These are phyloP conservation scores for Myrica gale DNA, from an alignment of 306 rosid genomes.

Conservation along the genomic window DNA sequence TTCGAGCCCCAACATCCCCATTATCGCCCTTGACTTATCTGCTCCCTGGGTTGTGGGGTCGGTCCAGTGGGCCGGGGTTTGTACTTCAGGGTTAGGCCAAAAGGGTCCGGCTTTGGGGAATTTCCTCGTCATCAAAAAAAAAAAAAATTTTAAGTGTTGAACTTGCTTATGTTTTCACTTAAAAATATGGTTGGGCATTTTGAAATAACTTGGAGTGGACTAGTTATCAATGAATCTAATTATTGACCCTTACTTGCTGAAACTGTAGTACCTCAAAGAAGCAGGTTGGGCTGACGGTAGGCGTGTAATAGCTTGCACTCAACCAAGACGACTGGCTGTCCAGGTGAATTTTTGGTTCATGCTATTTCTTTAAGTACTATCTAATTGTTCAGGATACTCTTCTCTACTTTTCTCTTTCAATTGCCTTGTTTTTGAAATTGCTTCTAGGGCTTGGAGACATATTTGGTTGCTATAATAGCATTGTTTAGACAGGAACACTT, in stretches of 20 bases:
- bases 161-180: not conserved
- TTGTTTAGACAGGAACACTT: not conserved
- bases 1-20: too few relatives aligned
- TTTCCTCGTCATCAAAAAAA: too few relatives aligned
- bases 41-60: too few relatives aligned
- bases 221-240: not conserved
- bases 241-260: not conserved
- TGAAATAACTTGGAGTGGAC: not conserved
- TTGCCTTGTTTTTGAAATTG: not conserved
- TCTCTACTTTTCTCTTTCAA: slow-evolving; percentile 1
- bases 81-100: too few relatives aligned
- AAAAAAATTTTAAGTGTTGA: not conserved
- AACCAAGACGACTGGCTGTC: slow-evolving; percentile 88
- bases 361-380: not conserved
- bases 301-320: slow-evolving; percentile 84
- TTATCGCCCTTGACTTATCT: too few relatives aligned
- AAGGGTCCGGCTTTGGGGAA: too few relatives aligned
- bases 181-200: not conserved
- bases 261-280: slow-evolving; percentile 71
- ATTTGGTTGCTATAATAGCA: not conserved
- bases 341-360: slow-evolving; percentile 50
- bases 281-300: slow-evolving; percentile 96
- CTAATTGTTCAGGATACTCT: not conserved
- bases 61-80: too few relatives aligned
- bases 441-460: not conserved